Conservation (phyloP, 345 rosid species). For the Xanthoceras sorbifolium region DNA sequence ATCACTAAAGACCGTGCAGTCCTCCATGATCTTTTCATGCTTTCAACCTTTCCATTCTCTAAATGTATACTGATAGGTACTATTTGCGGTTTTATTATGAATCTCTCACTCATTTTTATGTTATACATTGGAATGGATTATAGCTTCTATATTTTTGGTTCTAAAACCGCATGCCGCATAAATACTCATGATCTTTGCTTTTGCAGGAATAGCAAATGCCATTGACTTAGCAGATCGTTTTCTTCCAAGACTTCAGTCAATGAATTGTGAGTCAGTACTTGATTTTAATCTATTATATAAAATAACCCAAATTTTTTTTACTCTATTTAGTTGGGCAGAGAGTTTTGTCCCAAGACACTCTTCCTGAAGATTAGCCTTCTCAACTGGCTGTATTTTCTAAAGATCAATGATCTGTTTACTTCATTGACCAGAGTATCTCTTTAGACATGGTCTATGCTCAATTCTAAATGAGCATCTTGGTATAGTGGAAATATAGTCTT, state of each 20-base stretch:
- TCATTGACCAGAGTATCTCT: neutral
- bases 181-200: slow-evolving; percentile 1
- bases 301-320: neutral
- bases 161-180: neutral
- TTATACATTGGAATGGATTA: neutral
- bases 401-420: neutral
- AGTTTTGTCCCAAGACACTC: neutral
- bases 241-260: slow-evolving; percentile 77
- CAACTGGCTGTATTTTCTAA: neutral
- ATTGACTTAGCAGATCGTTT: slow-evolving; percentile 90
- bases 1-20: slow-evolving; percentile 82
- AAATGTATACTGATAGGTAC: slow-evolving; percentile 83
- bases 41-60: slow-evolving; percentile 79
- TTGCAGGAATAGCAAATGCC: slow-evolving; percentile 87
- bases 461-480: neutral
- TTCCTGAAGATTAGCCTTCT: neutral
- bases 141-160: neutral
- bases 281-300: neutral
- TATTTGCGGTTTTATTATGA: neutral
- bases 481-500: neutral
- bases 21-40: slow-evolving; percentile 93
- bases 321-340: neutral
- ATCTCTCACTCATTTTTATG: neutral
- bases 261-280: slow-evolving; percentile 61
- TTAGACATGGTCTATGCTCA: neutral